Base-by-base conservation (phyloP, 306 rosid species). In the Purshia tridentata region DNA sequence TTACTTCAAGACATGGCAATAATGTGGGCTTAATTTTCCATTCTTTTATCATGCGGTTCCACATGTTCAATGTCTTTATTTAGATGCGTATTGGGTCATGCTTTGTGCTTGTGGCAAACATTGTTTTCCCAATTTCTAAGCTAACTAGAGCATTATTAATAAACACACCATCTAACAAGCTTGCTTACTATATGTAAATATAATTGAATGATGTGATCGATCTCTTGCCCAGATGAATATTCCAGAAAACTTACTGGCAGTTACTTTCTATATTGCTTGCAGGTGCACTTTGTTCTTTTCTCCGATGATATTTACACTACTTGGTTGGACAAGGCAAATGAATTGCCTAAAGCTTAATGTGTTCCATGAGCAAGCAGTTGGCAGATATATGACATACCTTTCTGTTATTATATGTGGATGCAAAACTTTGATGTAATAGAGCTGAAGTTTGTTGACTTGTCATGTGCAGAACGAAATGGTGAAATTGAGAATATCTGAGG, bases 241-340 rank as follows among this genome's bases (percentile, higher is more conserved):
- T 65, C 42, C 39, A 13, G n/a, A 52, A 14, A 54, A 65, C 39
- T 59, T 23, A n/a, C 29, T 0, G 41, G 22, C 81, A n/a, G 54
- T 69, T 74, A 41, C 37, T 5, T 57, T 41, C n/a, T 44, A 19
- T 54, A 57, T 69, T 74, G 65, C 75, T 73, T 77, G 81, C 94
- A 92, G 98, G 88, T 90, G 37, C 98, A 92, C 82, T 90, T 90
- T 75, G 92, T 92, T 62, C 81, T 85, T 62, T 92, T 83, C 61
- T 13, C 56, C 1, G 80, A 89, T 10, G 94, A 92, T 54, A 76
- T 84, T 50, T 86, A 85, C 85, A 45, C 69, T 72, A 78, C 66
- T 62, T 92, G 96, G 96, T 50, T 88, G 82, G 82, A 81, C 47
- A 88, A 81, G 78, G 90, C 83, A 4, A 83, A 77, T 53, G 86